Base-by-base conservation (phyloP, 2,329 filamentous ascomycete genomes). In the Diaporthe aspalathi region DNA sequence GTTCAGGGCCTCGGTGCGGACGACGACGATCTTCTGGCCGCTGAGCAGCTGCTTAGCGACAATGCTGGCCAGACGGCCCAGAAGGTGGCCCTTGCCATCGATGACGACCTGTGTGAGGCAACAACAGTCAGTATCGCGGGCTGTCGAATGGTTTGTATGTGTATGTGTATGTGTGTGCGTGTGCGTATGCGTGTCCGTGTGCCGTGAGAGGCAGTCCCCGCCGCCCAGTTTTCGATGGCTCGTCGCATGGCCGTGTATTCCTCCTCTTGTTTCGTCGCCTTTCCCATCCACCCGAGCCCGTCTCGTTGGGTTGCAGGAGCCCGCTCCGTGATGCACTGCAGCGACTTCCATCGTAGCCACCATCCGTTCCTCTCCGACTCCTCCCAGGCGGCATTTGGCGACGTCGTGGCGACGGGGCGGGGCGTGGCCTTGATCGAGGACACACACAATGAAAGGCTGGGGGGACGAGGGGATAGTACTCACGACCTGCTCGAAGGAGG, bases 71-170 rank as follows among this genome's bases (percentile, higher is more conserved):
- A 99, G 92, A 86, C 96, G 95, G 90, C 96, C 96, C 87, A 99
- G 94, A 85, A 99, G 93, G 89, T 99, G 96, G 88, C 96, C 96
- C 92, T 99, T 99, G 94, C 95, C 96, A 92, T 99, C 96, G 85
- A 99, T 97, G 89, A 98, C 93, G 89, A 98, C 92, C 94, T 97
- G 75, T 45, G 78, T 70, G 27, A 57, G n/a, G 43, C 56, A 71
- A n/a, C 47, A 53, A 53, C 29, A 43, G 69, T 73, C 69, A 73
- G 72, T 62, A 54, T 68, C 57, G 47, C n/a, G 57, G 56, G 6
- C 12, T 29, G 17, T 56, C 22, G 57, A 47, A 35, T 47, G 40
- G 16, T 14, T 40, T 73, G 69, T 57, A 29, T 38, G 22, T 11
- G 9, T 12, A 2, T 38, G 35, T 38, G 6, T 38, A 2, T 38